Evolutionary conservation across 1,139 yeast species (phyloP).

Genomic region (Blastobotrys persicus): DNA sequence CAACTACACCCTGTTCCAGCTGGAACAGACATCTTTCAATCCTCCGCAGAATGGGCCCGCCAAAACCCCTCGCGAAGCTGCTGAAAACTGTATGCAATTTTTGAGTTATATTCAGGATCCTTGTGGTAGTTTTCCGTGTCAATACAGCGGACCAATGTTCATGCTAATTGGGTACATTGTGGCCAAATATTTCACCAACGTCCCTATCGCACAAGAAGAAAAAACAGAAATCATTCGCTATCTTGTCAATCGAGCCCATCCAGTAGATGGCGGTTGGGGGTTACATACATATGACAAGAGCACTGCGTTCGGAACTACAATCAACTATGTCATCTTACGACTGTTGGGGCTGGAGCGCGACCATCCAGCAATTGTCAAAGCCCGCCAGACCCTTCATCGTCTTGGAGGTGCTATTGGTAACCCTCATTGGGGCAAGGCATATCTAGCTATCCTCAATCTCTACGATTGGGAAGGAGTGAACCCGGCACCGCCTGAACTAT

Average conservation of each 20-base stretch:
- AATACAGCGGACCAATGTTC: constrained; percentile 97
- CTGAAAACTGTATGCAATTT: constrained; percentile 73
- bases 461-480: constrained; percentile 97
- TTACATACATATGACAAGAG: constrained; percentile 87
- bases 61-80: constrained; percentile 56
- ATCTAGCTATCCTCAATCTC: constrained; percentile 75
- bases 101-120: constrained; percentile 67
- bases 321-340: constrained; percentile 78
- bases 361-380: constrained; percentile 79
- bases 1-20: constrained; percentile 51
- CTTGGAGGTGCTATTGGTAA: constrained; percentile 87
- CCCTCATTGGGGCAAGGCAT: constrained; percentile 98
- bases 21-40: constrained; percentile 52
- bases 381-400: constrained; percentile 63
- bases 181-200: constrained; percentile 66
- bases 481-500: constrained; percentile 96
- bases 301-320: constrained; percentile 90
- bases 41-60: constrained; percentile 27
- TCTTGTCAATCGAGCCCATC: constrained; percentile 85
- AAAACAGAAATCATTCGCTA: constrained; percentile 74
- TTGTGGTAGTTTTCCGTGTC: constrained; percentile 81
- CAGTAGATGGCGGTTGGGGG: constrained; percentile 99
- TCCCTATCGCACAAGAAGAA: constrained; percentile 58
- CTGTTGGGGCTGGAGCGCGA: constrained; percentile 69
- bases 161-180: constrained; percentile 87